phyloP scores from a whole-genome alignment of 2,329 filamentous ascomycete species.

The Alternaria sp. region DNA sequence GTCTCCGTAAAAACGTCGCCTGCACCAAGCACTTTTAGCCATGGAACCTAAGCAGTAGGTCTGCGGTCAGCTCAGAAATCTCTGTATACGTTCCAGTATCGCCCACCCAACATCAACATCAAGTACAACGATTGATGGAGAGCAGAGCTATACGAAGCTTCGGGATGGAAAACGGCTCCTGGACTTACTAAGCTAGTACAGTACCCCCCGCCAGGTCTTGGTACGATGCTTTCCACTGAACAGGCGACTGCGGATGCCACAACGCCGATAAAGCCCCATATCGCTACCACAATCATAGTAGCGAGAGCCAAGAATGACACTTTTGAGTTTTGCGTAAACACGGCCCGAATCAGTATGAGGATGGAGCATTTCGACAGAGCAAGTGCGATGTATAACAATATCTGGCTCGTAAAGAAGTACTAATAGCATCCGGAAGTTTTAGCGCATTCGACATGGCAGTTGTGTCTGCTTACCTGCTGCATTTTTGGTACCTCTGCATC shows the following conservation, averaged over 20 bases:
- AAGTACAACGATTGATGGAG: background rate
- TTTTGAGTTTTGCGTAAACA: slow-evolving; percentile 6
- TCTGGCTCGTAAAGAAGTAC: slow-evolving; percentile 8
- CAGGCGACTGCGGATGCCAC: slow-evolving; percentile 9
- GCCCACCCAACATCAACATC: background rate
- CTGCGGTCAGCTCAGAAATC: background rate
- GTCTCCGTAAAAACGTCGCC: slow-evolving; percentile 11
- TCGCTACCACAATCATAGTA: background rate
- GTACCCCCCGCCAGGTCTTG: background rate
- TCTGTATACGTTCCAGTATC: background rate
- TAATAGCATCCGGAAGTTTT: background rate
- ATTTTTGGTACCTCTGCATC: background rate
- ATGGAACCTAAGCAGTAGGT: slow-evolving; percentile 3
- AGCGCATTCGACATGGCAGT: background rate
- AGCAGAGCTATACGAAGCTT: rapidly evolving
- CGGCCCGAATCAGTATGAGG: slow-evolving; percentile 4
- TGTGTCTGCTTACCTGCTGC: slow-evolving; percentile 6
- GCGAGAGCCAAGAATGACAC: background rate
- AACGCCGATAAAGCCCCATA: slow-evolving; percentile 5
- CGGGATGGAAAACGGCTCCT: background rate
- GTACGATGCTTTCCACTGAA: slow-evolving; percentile 4
- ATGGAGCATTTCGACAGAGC: slow-evolving; percentile 14
- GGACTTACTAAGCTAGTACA: slow-evolving; percentile 3
- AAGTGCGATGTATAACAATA: slow-evolving; percentile 14
- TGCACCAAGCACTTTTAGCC: slow-evolving; percentile 6